Percentiles rank a stretch among this genome's conserved stretches.
Conservation (phyloP, 371 early-diverging fungal species). For the Rhizopus delemar region DNA sequence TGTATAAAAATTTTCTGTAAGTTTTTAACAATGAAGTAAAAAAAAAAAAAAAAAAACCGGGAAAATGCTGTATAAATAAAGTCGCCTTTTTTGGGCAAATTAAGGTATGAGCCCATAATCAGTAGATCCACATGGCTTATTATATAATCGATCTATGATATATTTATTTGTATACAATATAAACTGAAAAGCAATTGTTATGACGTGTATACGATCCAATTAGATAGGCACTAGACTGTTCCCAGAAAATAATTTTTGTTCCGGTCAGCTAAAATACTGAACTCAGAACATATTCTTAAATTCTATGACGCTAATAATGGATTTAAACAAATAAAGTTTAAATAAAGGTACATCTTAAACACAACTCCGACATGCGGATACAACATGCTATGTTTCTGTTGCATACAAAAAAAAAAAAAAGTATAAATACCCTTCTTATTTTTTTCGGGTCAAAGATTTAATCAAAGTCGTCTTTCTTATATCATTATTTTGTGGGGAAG, state of each 20-base stretch:
- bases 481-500: constrained; percentile 1
- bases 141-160: too few relatives aligned
- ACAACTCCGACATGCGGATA: constrained; percentile 3
- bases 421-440: constrained; percentile 1
- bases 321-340: constrained; percentile 4
- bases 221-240: not conserved
- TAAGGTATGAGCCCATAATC: not conserved
- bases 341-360: constrained; percentile 7
- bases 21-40: not conserved
- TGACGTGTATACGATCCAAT: constrained; percentile 1
- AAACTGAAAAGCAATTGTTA: not conserved
- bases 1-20: too few relatives aligned
- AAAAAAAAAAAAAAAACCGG: constrained; percentile 1
- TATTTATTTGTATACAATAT: too few relatives aligned
- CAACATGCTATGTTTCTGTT: not conserved
- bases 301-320: constrained; percentile 4
- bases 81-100: constrained; percentile 3
- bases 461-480: not conserved
- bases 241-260: constrained; percentile 1
- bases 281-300: not conserved
- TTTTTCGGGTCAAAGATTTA: too few relatives aligned
- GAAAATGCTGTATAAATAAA: not conserved
- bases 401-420: not conserved
- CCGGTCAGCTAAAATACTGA: not conserved
- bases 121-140: too few relatives aligned